Evolutionary conservation across 1,139 yeast genomes (phyloP), one percentile per base, ranked within the genome.

Genomic region (Suhomyces yuchorum): DNA sequence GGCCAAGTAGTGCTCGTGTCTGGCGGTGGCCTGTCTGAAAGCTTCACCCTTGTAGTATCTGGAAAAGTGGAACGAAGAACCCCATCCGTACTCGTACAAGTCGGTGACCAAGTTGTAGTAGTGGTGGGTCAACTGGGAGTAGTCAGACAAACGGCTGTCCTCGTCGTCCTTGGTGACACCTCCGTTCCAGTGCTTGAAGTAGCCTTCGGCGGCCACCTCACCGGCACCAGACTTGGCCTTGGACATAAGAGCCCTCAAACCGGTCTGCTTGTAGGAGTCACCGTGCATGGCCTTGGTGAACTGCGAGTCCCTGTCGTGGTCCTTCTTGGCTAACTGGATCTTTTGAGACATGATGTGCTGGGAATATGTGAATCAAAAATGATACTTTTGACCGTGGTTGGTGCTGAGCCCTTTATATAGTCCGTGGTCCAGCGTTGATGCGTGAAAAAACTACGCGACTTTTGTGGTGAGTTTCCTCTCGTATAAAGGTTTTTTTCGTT

Each of bases 71-170:
- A 93, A 93, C n/a, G 97, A 89, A 20, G 97, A 81, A 54, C 99
- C 99, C 99, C 99, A 93, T 42, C 99, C 99, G 70, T 93, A 93
- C 75, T 93, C 99, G 77, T 93, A 93, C 60, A 65, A 84, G 70
- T 93, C 99, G 35, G 99, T 92, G 47, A 90, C 98, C 66, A 93
- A 83, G 75, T 93, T 93, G 77, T 93, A 93, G 79, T 91, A 93
- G 65, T 95, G 96, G 69, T 89, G 93, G 50, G 99, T 93, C 61
- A 91, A 81, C 60, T 87, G 84, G 50, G 96, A 87, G 75, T 93
- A 93, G 69, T 89, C 96, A 40, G 78, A 80, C 54, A 89, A 75
- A 71, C 98, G 84, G 59, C 82, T 81, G 56, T 81, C 77, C 65
- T 87, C 93, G 50, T 87, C 95, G 47, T 77, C 77, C 63, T 87